Evolutionary conservation across 345 rosid genomes (phyloP).

Genomic region (Carallia brachiata): DNA sequence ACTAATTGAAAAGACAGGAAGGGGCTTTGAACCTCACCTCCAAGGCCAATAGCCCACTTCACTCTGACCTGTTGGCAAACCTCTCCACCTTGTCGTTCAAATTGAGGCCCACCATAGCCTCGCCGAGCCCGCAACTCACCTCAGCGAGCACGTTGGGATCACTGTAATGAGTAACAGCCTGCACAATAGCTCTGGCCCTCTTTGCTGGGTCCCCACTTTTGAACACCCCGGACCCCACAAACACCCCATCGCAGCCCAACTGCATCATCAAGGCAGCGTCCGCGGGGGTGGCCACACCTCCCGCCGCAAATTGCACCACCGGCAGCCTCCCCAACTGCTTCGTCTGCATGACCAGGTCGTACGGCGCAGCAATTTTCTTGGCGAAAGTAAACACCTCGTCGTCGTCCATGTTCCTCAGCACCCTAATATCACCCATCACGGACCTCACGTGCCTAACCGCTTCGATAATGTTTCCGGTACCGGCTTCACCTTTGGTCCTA

Average conservation of each 20-base stretch:
- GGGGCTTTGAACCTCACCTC: conserved; percentile 9
- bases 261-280: conserved; percentile 37
- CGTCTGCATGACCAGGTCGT: conserved; percentile 34
- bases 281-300: conserved; percentile 32
- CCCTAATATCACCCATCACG: conserved; percentile 68
- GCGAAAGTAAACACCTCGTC: conserved; percentile 73
- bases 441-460: conserved; percentile 82
- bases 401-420: conserved; percentile 64
- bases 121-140: conserved; percentile 37
- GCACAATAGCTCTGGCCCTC: conserved; percentile 31
- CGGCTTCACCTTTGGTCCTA: conserved; percentile 83
- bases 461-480: conserved; percentile 71
- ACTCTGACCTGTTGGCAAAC: conserved; percentile 34
- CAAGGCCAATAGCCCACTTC: background rate
- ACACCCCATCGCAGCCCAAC: conserved; percentile 31
- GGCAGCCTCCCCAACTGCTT: conserved; percentile 31
- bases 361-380: conserved; percentile 45
- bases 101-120: conserved; percentile 38
- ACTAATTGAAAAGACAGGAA: background rate
- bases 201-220: conserved; percentile 30
- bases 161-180: conserved; percentile 32
- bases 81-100: conserved; percentile 36
- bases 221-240: conserved; percentile 35
- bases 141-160: conserved; percentile 29
- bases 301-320: conserved; percentile 33